phyloP scores from a whole-genome alignment of 2,329 filamentous ascomycete genomes.

The Fusarium verrucosum region DNA sequence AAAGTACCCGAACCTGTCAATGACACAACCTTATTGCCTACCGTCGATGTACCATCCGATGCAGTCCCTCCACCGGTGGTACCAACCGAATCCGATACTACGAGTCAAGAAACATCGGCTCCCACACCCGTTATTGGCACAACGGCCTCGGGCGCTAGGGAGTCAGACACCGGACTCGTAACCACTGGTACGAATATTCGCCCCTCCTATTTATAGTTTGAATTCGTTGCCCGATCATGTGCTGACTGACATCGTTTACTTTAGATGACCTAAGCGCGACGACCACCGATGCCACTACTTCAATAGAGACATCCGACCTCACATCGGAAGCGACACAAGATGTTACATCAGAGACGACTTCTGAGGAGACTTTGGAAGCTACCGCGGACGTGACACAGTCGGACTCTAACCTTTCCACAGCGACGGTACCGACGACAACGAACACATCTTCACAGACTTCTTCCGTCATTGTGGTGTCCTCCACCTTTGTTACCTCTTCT shows the following conservation, averaged over 20 bases:
- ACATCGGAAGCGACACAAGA: constrained; percentile 27
- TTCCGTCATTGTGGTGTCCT: constrained; percentile 30
- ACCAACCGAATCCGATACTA: constrained; percentile 16
- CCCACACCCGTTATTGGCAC: constrained; percentile 30
- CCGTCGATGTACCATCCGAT: constrained; percentile 25
- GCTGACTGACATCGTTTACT: constrained; percentile 26
- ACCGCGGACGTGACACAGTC: constrained; percentile 21
- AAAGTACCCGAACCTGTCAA: constrained; percentile 24
- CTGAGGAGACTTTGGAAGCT: constrained; percentile 21
- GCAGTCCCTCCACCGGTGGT: constrained; percentile 15
- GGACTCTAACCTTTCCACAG: constrained; percentile 9
- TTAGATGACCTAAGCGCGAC: constrained; percentile 32
- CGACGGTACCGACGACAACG: constrained; percentile 24
- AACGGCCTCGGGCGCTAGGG: constrained; percentile 23
- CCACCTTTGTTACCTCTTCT: constrained; percentile 34
- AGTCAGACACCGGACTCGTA: constrained; percentile 28
- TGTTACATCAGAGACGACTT: constrained; percentile 21
- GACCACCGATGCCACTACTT: constrained; percentile 23
- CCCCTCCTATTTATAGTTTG: constrained; percentile 21
- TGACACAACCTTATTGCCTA: constrained; percentile 27
- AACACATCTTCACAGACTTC: constrained; percentile 21
- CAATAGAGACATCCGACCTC: constrained; percentile 28
- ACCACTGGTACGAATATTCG: constrained; percentile 38
- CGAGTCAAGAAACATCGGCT: constrained; percentile 30
- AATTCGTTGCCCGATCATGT: constrained; percentile 20